Evolutionary conservation across 2,329 filamentous ascomycete species (phyloP), one percentile per base, ranked within the genome.

Genomic region (Apiospora sp.): DNA sequence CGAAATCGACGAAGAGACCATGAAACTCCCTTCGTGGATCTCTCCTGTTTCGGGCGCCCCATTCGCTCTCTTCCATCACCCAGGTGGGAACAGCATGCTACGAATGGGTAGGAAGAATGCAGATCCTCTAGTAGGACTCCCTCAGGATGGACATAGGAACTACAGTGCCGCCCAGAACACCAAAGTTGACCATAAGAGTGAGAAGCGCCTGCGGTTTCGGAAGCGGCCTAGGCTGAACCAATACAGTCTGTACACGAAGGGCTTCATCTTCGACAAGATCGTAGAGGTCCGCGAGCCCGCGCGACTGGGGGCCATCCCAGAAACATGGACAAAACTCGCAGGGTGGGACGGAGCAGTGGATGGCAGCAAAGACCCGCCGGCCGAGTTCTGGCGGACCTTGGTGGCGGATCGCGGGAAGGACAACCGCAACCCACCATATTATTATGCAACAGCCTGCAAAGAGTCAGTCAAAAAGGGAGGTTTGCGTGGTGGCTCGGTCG

Each of bases 91-190:
- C 16, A 19, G 34, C 30, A 37, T 22, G 14, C 10, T 41, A 10
- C 37, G 19, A 1, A 34, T 78, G 72, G 77, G 78, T 4, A 75
- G 81, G 14, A 77, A 74, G 43, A 82, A 83, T 71, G 81, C 82
- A 3, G 82, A 84, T 46, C 75, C 81, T 0, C 73, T 84, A 0
- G 81, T 83, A 0, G 82, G 82, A 0, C n/a, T 73, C 2, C 81
- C 80, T 1, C 72, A 70, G 0, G 71, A 75, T 2, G 75, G 74
- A 0, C 75, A 79, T 4, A 64, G 78, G 16, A 82, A 78, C 54
- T 83, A 83, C 73, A 76, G 68, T n/a, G 81, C 81, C 0, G 80
- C 78, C 0, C 75, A 79, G 24, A 58, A 27, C 2, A 27, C 27
- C 5, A 27, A 30, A 1, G 51, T 58, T 27, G 30, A 58, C 4